Percentiles rank a stretch among this genome's conserved stretches.
Evolutionary conservation across 805 yeast species (phyloP).

Genomic region (Kodamaea fukazawae): DNA sequence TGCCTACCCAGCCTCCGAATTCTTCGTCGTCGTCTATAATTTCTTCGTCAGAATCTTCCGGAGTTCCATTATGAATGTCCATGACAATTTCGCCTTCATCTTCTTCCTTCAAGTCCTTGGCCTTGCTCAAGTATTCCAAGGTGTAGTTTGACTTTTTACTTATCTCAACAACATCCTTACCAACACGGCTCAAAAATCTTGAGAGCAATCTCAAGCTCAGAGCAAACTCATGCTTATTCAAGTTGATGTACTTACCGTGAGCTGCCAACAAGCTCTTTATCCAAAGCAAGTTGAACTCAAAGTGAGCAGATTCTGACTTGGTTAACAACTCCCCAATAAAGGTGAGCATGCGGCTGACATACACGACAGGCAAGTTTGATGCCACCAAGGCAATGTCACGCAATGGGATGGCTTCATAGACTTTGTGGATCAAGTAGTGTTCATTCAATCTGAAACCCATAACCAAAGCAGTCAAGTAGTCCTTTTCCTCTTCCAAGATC

Average conservation of each 20-base stretch:
- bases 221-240: conserved; percentile 59
- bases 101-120: conserved; percentile 10
- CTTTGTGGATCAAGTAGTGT: conserved; percentile 61
- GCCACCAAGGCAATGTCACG: conserved; percentile 66
- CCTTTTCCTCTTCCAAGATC: conserved; percentile 50
- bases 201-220: conserved; percentile 67
- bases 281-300: conserved; percentile 86
- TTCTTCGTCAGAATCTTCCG: conserved; percentile 14
- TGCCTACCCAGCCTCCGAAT: conserved; percentile 28
- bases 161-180: conserved; percentile 64
- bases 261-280: conserved; percentile 59
- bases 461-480: conserved; percentile 73
- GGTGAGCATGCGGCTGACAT: conserved; percentile 61
- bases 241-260: conserved; percentile 75
- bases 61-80: conserved; percentile 13
- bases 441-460: conserved; percentile 96
- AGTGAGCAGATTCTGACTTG: conserved; percentile 62
- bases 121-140: conserved; percentile 46
- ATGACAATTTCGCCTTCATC: conserved; percentile 18
- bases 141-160: conserved; percentile 54
- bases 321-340: conserved; percentile 67
- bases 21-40: conserved; percentile 21
- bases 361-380: conserved; percentile 71
- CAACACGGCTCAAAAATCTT: conserved; percentile 69
- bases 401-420: conserved; percentile 72